phyloP scores from a whole-genome alignment of 345 rosid species.

The Murraya koenigii region DNA sequence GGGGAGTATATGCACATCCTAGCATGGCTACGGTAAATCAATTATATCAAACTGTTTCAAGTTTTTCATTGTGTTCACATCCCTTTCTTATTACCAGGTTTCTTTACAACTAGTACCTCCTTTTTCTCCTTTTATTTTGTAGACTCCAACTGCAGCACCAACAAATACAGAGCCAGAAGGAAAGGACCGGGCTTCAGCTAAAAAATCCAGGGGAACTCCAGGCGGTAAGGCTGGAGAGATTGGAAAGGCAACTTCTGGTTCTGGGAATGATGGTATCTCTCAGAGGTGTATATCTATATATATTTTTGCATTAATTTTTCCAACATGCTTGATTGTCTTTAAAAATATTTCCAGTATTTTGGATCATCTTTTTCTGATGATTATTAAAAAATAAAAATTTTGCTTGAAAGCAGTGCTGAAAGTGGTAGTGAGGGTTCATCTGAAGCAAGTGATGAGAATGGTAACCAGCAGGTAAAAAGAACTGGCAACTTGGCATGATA shows the following conservation, averaged over 20 bases:
- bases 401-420: conserved; percentile 59
- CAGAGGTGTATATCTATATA: conserved; percentile 45
- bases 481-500: background rate
- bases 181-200: conserved; percentile 58
- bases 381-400: conserved; percentile 4
- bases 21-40: conserved; percentile 64
- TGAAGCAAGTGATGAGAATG: conserved; percentile 72
- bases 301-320: background rate
- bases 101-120: background rate
- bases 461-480: conserved; percentile 57
- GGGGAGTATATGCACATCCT: conserved; percentile 88
- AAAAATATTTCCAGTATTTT: background rate
- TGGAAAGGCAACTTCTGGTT: conserved; percentile 70
- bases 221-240: conserved; percentile 61
- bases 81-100: background rate
- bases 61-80: background rate
- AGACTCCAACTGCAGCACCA: conserved; percentile 59
- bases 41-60: background rate
- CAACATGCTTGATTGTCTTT: background rate
- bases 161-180: conserved; percentile 45
- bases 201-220: conserved; percentile 59
- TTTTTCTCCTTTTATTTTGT: conserved; percentile 1
- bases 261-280: conserved; percentile 83
- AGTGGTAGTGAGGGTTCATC: conserved; percentile 94
- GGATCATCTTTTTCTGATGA: background rate